Base-by-base conservation (phyloP, 2,329 filamentous ascomycete genomes). In the Chlorencoelia australis region DNA sequence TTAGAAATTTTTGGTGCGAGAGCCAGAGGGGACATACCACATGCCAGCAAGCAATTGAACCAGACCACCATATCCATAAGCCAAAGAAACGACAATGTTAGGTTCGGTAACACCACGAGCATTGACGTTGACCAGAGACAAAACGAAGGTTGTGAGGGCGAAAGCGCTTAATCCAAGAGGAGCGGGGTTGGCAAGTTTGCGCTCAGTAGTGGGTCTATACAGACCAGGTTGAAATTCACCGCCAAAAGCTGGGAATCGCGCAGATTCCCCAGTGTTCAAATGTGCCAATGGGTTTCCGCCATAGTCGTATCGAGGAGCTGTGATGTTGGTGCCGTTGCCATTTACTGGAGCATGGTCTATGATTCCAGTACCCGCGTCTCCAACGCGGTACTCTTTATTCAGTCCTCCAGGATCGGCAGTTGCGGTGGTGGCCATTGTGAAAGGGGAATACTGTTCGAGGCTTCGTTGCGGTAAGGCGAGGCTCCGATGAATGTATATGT, bases 41-140 rank as follows among this genome's bases (percentile, higher is more conserved):
- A 82, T 79, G 51, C 78, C 78, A 30, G 76, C 75, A 34, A 80
- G 60, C 52, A 82, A 61, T 56, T 82, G 78, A n/a, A 80, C 68
- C 6, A 79, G 62, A 40, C 78, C 78, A 55, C 78, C 78, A 55
- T 81, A 80, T 35, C 64, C 74, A 49, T 70, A 73, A 6, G 73
- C 72, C 14, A 69, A 55, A 11, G 63, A 66, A 28, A 77, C 59
- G 25, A 77, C 68, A 21, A 78, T 64, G 48, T 67, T 73, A 2
- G 70, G 68, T 16, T 49, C 49, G 1, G 53, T 50, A 20, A 75
- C 56, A 35, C 60, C 60, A 4, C 62, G 59, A 4, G 69, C 58
- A 13, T 63, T 60, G 55, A 75, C 59, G 55, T 78, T 78, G 58
- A 78, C 65, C 39, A 67, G 58, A 30, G 68, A 71, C 41, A 79